Evolutionary conservation across 345 rosid genomes (phyloP).

Genomic region (Sonneratia alba): DNA sequence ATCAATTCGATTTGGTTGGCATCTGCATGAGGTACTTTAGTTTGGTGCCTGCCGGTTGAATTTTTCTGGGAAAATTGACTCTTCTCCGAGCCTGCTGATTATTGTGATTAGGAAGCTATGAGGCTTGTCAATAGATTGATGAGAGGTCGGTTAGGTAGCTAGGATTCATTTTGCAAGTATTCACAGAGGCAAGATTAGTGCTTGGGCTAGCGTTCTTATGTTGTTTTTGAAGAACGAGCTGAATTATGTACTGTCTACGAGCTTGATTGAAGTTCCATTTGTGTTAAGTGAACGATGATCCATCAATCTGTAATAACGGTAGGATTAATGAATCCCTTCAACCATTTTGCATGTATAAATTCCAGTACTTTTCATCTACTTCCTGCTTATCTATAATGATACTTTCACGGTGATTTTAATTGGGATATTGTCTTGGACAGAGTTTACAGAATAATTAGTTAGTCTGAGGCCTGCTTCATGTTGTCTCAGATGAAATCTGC

Average conservation of each 20-base stretch:
- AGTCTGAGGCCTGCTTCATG: neutral
- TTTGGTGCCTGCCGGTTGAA: neutral
- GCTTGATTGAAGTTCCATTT: neutral
- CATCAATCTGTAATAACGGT: neutral
- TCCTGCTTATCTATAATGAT: neutral
- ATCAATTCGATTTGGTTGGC: neutral
- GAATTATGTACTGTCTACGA: neutral
- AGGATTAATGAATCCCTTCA: neutral
- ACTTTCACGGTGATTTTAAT: neutral
- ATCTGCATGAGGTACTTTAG: neutral
- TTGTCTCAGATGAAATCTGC: neutral
- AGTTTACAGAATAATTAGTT: neutral
- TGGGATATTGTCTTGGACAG: neutral
- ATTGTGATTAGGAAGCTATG: neutral
- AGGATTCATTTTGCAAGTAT: neutral
- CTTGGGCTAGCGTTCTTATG: neutral
- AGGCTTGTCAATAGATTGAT: neutral
- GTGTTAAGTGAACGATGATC: neutral
- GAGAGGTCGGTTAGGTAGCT: neutral
- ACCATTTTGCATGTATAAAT: neutral
- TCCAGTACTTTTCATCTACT: neutral
- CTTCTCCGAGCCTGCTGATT: neutral
- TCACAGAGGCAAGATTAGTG: neutral
- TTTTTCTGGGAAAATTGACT: neutral
- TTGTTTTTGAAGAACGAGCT: neutral